Base-by-base conservation (phyloP, 768 basidiomycete species). In the Leccinum subtestaceum region DNA sequence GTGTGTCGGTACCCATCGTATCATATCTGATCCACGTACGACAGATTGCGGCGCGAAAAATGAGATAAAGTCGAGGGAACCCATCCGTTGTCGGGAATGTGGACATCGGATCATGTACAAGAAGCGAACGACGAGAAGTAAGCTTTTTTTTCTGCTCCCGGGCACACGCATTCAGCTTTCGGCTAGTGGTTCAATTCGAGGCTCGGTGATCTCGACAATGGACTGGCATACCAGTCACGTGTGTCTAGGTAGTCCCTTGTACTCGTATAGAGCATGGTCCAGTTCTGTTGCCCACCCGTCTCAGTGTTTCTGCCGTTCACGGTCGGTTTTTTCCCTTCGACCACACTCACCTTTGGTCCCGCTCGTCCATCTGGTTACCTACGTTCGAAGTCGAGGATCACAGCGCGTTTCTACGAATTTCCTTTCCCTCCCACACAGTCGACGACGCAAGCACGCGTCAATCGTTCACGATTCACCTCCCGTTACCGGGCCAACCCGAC, bases 41-140 rank as follows among this genome's bases (percentile, higher is more conserved):
- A 38, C 68, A 93, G 95, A 97, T 71, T 98, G 95, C 71, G 91
- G 93, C 60, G 89, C 88, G 1, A 90, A 90, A 76, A 97, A 95
- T 73, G 88, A 91, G 69, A 94, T 98, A 71, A 89, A 86, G 74
- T 80, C 91, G 8, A 80, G 93, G 59, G 96, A 98, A 72, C 93
- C 93, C 46, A 95, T 98, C 63, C 88, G 96, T 57, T 98, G 96
- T 76, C 83, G 91, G 65, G 94, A 98, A 70, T 98, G 96, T 69
- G 96, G 96, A 3, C 96, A 98, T 74, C 86, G 96, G 54, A 96
- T 98, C 72, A 95, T 98, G 93, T 98, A 97, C 77, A 98, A 98
- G 77, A 97, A 95, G 75, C 80, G 96, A 67, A 96, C 95, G 23
- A 91, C 84, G 70, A 81, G 93, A 80, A 95, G 96, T 98, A 67